Base-by-base conservation (phyloP, 768 basidiomycete genomes). In the Collybia nuda region DNA sequence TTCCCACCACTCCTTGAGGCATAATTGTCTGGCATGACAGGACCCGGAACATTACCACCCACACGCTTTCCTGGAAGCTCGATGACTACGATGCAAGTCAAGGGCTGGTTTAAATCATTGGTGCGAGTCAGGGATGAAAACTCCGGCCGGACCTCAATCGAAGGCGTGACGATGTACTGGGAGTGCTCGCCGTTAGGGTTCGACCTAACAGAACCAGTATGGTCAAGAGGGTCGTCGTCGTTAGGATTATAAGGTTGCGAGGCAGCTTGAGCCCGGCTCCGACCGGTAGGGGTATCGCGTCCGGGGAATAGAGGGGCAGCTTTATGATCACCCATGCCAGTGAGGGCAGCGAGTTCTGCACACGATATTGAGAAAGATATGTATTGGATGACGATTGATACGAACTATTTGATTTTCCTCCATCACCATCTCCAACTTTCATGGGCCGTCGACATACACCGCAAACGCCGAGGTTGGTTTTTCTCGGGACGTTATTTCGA, bases 361-460 rank as follows among this genome's bases (percentile, higher is more conserved):
- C 11, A 32, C 42, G 8, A 19, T 24, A 23, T 52, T 29, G 23
- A 53, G 40, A 26, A 36, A 54, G 44, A 23, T 8, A 43, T 39
- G 39, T 15, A 22, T 53, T 24, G 53, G 40, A 49, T 32, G 26
- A 54, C 37, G 59, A 54, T 14, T 22, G 42, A 17, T 21, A 72
- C 77, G 73, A 73, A 97, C 96, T 98, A 75, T 95, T 96, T 28
- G 82, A 86, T 73, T 90, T 92, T 52, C 85, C 84, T 8, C 82
- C 81, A 60, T 92, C 90, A 21, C 89, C 88, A 51, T 96, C 93
- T 19, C 87, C 88, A 14, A 99, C 80, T 63, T 93, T 93, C 97
- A 99, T 98, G 15, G 94, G 94, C 26, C 94, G 80, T 59, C 97
- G 79, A 65, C 97, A 99, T 2, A 98, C 93, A 35, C 97, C 97